Base-by-base conservation (phyloP, 2,329 filamentous ascomycete species). In the Pseudogymnoascus sp. region DNA sequence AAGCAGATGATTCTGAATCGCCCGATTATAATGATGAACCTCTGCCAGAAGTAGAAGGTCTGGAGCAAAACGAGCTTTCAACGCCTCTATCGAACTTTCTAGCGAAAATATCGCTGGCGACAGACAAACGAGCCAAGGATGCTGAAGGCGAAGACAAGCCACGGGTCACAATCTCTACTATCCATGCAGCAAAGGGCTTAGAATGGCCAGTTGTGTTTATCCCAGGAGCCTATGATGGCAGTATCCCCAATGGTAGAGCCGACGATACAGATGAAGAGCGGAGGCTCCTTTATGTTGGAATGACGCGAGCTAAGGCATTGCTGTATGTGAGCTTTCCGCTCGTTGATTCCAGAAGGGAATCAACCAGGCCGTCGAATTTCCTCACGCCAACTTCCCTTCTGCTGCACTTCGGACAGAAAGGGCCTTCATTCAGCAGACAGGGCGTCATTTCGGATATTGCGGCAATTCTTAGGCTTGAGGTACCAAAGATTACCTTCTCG, bases 131-230 rank as follows among this genome's bases (percentile, higher is more conserved):
- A 68, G 84, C 84, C 16, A 83, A 86, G 24, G 81, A 84, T 8
- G 80, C 83, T 2, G 80, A 82, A 2, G 79, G 81, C 22, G 81
- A 84, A 61, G 79, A 79, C 28, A 83, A 80, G 28, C 79, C 84
- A 1, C 81, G 90, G 68, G 85, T 98, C 19, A 97, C 93, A 0
- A 91, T 99, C 24, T 97, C 92, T 5, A 99, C 93, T 0, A 97
- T 99, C 10, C 93, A 99, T 73, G 92, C 93, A 0, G 91, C 93
- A 2, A 99, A 99, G 75, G 93, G 93, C 2, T 81, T 99, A 0
- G 93, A 99, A 74, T 99, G 95, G 95, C 93, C 93, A 0, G 82
- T 96, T 1, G 91, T 98, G 0, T 98, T 98, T 73, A 87, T 98
- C 14, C 93, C 95, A 5, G 90, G 90, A 1, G 89, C 91, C 26